Base-by-base conservation (phyloP, 768 basidiomycete species). In the Panellus pusillus region DNA sequence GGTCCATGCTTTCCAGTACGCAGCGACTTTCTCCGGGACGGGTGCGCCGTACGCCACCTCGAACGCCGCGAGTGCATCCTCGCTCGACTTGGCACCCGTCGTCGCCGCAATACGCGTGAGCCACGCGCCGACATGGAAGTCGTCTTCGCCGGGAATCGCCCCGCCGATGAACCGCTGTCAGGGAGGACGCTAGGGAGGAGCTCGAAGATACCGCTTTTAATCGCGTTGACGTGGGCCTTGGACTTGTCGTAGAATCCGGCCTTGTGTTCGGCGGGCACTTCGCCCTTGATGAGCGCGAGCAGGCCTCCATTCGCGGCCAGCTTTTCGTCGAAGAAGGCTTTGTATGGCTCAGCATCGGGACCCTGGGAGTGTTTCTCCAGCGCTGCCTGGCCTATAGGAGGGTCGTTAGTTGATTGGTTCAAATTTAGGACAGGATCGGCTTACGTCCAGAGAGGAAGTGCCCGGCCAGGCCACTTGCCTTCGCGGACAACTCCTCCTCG, bases 101-200 rank as follows among this genome's bases (percentile, higher is more conserved):
- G 77, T 58, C 18, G 67, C 66, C 11, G 71, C 70, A 20, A 81
- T 73, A 28, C 78, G 74, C 20, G 79, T 75, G 28, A 83, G 65
- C 81, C 79, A 84, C 8, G 72, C 78, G 6, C 57, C 77, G 38
- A 83, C 66, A 65, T 81, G 81, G 68, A 78, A 81, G 61, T 81
- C 83, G 49, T 79, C 79, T 61, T 80, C 79, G 9, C 79, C 74
- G 0, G 79, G 79, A 37, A 47, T 58, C 4, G 65, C 71, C 9
- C 80, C 81, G 17, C 74, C 76, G 36, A 81, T 68, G 68, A 82
- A 4, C 73, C 73, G 9, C 66, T 70, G 13, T 66, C 67, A 15
- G 76, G 74, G 17, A 84, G 68, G 49, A 68, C 52, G 0, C 56
- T 55, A 4, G 77, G 73, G 40, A 84, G 72, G 28, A 73, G 68